Evolutionary conservation across 495 filamentous ascomycete species (phyloP).

Genomic region (Penicillium maclennaniae): DNA sequence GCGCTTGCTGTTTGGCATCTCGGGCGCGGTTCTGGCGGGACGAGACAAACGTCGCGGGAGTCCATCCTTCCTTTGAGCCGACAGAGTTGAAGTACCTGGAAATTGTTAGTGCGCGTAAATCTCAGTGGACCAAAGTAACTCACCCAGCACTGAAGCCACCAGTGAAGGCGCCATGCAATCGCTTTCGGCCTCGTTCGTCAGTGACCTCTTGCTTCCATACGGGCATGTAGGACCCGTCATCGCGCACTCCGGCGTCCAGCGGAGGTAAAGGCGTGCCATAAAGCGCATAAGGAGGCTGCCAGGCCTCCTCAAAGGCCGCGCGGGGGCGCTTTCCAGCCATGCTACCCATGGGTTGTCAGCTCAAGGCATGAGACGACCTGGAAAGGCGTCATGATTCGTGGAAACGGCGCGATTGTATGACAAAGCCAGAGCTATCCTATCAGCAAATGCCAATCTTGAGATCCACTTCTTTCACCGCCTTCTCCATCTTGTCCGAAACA

Average conservation of each 20-base stretch:
- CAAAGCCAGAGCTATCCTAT: neutral
- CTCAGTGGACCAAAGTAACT: constrained; percentile 15
- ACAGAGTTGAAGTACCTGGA: constrained; percentile 93
- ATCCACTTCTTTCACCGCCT: too few relatives aligned
- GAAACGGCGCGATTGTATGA: neutral
- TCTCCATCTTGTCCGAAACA: too few relatives aligned
- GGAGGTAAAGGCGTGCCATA: constrained; percentile 87
- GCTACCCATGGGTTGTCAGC: constrained; percentile 9
- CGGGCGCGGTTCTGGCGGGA: constrained; percentile 77
- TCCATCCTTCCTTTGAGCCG: constrained; percentile 97
- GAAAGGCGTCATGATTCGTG: neutral
- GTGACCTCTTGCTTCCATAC: constrained; percentile 97
- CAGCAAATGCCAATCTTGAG: neutral
- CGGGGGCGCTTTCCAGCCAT: constrained; percentile 83
- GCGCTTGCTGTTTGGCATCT: constrained; percentile 49
- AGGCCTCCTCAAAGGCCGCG: constrained; percentile 67
- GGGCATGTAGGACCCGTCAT: constrained; percentile 92
- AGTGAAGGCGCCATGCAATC: constrained; percentile 94
- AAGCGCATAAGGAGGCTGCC: constrained; percentile 73
- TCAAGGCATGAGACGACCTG: constrained; percentile 5
- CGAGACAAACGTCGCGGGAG: constrained; percentile 84
- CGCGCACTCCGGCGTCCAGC: constrained; percentile 69
- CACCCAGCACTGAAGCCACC: constrained; percentile 96
- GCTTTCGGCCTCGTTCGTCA: constrained; percentile 87
- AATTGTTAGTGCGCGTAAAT: constrained; percentile 5